These are phyloP conservation scores for Fonsecaea nubica DNA, from an alignment of 2,329 filamentous ascomycete genomes.

Conservation along the genomic window DNA sequence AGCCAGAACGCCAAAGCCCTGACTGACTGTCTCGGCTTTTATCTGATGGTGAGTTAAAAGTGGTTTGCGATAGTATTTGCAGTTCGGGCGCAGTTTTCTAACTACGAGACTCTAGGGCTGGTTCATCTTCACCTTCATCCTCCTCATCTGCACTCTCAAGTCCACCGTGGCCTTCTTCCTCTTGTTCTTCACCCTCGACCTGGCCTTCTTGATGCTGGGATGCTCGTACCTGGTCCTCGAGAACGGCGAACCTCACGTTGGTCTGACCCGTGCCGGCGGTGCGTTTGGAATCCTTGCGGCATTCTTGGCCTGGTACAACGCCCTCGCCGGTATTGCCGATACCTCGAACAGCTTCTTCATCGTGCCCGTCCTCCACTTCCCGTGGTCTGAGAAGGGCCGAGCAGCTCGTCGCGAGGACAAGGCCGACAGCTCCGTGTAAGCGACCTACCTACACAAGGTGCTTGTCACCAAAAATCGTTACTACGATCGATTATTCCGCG, in stretches of 20 bases:
- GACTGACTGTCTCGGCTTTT: conserved; percentile 72
- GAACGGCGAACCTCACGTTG: conserved; percentile 49
- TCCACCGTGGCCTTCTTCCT: conserved; percentile 80
- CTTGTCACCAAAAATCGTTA: neutral
- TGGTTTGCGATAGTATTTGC: neutral
- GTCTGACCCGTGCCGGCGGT: conserved; percentile 73
- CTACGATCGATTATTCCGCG: neutral
- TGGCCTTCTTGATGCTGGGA: conserved; percentile 76
- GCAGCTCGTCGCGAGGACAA: conserved; percentile 61
- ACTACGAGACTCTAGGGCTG: conserved; percentile 60
- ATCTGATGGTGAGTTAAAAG: conserved; percentile 63
- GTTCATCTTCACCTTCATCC: conserved; percentile 83
- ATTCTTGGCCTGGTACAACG: conserved; percentile 87
- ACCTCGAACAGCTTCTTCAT: conserved; percentile 80
- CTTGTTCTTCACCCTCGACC: conserved; percentile 77
- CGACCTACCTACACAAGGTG: neutral
- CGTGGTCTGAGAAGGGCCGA: conserved; percentile 82
- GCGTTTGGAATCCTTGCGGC: conserved; percentile 80
- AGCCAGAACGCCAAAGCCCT: conserved; percentile 50
- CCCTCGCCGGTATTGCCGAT: conserved; percentile 80
- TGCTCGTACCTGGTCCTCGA: conserved; percentile 65
- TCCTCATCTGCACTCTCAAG: conserved; percentile 75
- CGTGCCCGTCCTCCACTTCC: conserved; percentile 91
- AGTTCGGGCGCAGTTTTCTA: neutral
- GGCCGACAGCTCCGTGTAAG: conserved; percentile 50